Conservation (phyloP, 2,329 filamentous ascomycete species). For the Mycogone perniciosa region DNA sequence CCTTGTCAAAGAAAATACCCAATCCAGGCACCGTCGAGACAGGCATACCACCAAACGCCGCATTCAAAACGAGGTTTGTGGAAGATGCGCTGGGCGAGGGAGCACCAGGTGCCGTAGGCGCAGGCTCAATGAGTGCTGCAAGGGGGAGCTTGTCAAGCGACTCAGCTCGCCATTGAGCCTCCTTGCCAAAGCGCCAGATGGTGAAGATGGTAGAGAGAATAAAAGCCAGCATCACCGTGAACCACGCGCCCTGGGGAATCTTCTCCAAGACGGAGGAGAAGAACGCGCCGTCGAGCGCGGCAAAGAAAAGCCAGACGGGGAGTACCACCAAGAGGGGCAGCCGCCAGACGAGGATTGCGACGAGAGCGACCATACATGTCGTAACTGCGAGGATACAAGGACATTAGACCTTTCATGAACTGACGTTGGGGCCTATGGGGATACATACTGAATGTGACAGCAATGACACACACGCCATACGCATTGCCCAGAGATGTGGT, state of each 20-base stretch:
- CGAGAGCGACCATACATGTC: conserved; percentile 66
- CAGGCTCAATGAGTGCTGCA: background rate
- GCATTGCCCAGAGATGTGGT: conserved; percentile 66
- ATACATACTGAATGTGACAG: conserved; percentile 58
- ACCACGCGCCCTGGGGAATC: conserved; percentile 72
- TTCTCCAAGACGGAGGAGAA: conserved; percentile 65
- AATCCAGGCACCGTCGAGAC: conserved; percentile 48
- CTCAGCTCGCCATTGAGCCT: conserved; percentile 69
- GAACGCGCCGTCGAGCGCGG: conserved; percentile 61
- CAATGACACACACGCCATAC: conserved; percentile 73
- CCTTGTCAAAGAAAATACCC: conserved; percentile 75
- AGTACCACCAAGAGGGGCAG: conserved; percentile 54
- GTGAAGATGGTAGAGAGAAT: conserved; percentile 61
- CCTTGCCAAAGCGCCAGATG: conserved; percentile 74
- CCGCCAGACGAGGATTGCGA: conserved; percentile 67
- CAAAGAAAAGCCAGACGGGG: conserved; percentile 56
- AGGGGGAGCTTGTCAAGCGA: conserved; percentile 48
- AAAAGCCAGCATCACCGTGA: conserved; percentile 60
- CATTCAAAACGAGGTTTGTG: conserved; percentile 20
- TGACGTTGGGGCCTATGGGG: background rate
- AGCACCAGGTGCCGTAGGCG: conserved; percentile 17
- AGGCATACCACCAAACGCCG: conserved; percentile 36
- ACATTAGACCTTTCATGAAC: background rate
- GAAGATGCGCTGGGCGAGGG: conserved; percentile 25
- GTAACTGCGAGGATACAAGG: conserved; percentile 37